A percentile compares a stretch with the other conserved stretches of the same genome.
These are phyloP conservation scores for Pichia inconspicua DNA, from an alignment of 1,139 yeast genomes.

Conservation along the genomic window DNA sequence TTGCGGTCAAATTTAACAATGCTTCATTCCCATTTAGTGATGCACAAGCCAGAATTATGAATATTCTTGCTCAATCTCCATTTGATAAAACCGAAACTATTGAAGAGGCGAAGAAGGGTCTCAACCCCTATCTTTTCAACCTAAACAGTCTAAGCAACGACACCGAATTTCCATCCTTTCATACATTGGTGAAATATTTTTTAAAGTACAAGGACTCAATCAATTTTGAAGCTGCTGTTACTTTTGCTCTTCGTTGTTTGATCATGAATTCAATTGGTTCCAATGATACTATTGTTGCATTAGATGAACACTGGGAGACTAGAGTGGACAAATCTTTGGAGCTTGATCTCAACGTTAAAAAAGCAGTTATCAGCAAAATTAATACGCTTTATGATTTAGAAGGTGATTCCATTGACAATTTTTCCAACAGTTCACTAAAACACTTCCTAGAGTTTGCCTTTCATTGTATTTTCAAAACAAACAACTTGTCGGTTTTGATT, in stretches of 20 bases:
- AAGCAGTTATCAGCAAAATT: slow-evolving; percentile 29
- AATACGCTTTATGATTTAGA: slow-evolving; percentile 17
- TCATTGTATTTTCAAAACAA: slow-evolving; percentile 12
- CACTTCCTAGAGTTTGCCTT: slow-evolving; percentile 15
- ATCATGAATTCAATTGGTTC: slow-evolving; percentile 56
- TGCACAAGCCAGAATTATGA: slow-evolving; percentile 58
- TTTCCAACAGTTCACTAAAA: slow-evolving; percentile 12
- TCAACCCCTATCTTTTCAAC: slow-evolving; percentile 70
- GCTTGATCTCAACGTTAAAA: slow-evolving; percentile 47
- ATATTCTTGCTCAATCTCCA: slow-evolving; percentile 51
- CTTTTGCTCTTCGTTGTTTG: slow-evolving; percentile 46
- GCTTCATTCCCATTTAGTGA: slow-evolving; percentile 63
- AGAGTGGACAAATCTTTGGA: slow-evolving; percentile 68
- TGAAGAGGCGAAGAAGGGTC: slow-evolving; percentile 77
- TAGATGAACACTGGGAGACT: slow-evolving; percentile 70
- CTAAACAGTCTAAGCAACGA: slow-evolving; percentile 16
- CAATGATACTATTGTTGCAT: slow-evolving; percentile 46
- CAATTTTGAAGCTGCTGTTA: slow-evolving; percentile 35
- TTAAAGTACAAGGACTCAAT: slow-evolving; percentile 29
- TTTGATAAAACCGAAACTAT: slow-evolving; percentile 55
- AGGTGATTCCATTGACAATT: slow-evolving; percentile 14
- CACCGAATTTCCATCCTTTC: slow-evolving; percentile 27
- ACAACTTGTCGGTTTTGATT: slow-evolving; percentile 16
- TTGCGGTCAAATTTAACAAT: slow-evolving; percentile 60
- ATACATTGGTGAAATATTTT: slow-evolving; percentile 23